Evolutionary conservation across 1,139 yeast genomes (phyloP), one percentile per base, ranked within the genome.

Genomic region (Taphrina sp.): DNA sequence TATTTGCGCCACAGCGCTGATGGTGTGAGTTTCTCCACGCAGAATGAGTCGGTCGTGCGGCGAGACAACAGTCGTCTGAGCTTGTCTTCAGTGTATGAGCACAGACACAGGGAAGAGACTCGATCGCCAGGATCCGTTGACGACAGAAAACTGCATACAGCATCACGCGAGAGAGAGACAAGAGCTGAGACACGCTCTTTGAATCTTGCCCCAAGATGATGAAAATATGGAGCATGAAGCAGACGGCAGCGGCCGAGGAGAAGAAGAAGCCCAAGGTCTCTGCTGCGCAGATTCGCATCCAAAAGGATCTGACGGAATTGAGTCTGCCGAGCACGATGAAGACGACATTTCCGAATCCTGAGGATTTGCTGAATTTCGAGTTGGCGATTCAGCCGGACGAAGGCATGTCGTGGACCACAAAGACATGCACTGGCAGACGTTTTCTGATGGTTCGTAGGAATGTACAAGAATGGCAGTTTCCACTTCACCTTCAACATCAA

Each of bases 361-460:
- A 74, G 23, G 80, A 81, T 65, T 70, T 81, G 55, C 80, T 83
- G 78, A 74, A 78, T 60, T 82, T 90, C 63, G 73, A 75, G 45
- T 75, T 92, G 17, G 65, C 67, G 10, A 77, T 90, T 19, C 69
- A 65, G 31, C 97, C 98, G 0, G 85, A 80, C 61, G 89, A 84
- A 64, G 97, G 97, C 58, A 14, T 8, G 44, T 26, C 31, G 14
- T n/a, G n/a, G n/a, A n/a, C n/a, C n/a, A n/a, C n/a, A n/a, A n/a
- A n/a, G n/a, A n/a, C 41, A 2, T 17, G 20, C 14, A 12, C 28
- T 7, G 19, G 5, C 10, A 7, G 5, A 14, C 7, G 17, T 7
- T 22, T 34, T 16, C 20, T 33, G 24, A 34, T n/a, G 24, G 20
- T 19, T 20, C 17, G 12, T 22, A 57, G 60, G 61, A 12, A 80